A percentile compares a stretch with the other conserved stretches of the same genome.
Conservation (phyloP, 1,284 basidiomycete genomes). For the Volvariella surrecta region DNA sequence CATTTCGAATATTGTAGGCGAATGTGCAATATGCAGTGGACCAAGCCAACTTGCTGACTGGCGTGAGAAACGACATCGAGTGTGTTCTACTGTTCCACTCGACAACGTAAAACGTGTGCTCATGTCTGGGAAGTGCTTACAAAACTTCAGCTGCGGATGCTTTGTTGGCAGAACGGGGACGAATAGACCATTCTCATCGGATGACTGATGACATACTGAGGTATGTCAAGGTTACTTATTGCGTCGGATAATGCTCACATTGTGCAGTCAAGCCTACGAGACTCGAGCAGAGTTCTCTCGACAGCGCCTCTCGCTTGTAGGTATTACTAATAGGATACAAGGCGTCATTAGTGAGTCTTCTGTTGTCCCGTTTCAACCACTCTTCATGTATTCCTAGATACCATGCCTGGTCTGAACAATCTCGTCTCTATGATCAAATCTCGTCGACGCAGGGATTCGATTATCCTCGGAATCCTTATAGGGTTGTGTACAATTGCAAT, state of each 20-base stretch:
- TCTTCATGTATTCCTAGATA: slow-evolving; percentile 36
- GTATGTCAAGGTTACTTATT: slow-evolving; percentile 35
- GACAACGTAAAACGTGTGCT: slow-evolving; percentile 2
- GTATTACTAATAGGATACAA: slow-evolving; percentile 79
- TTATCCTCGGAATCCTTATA: slow-evolving; percentile 84
- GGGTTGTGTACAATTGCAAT: slow-evolving; percentile 79
- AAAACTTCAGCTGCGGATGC: slow-evolving; percentile 86
- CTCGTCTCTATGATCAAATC: slow-evolving; percentile 90
- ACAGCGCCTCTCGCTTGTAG: slow-evolving; percentile 69
- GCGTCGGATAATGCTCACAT: slow-evolving; percentile 1
- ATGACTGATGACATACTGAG: slow-evolving; percentile 93
- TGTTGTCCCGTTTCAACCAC: slow-evolving; percentile 1
- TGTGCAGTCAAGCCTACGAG: slow-evolving; percentile 87
- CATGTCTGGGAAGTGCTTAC: slow-evolving; percentile 51
- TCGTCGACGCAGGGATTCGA: slow-evolving; percentile 80
- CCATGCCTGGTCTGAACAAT: slow-evolving; percentile 91
- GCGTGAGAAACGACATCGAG: slow-evolving; percentile 96
- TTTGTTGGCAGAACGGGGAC: slow-evolving; percentile 78
- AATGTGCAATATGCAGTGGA: slow-evolving; percentile 84
- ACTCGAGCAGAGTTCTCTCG: slow-evolving; percentile 91
- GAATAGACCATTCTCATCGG: slow-evolving; percentile 86
- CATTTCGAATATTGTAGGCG: slow-evolving; percentile 30
- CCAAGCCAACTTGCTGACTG: slow-evolving; percentile 79
- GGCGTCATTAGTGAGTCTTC: slow-evolving; percentile 66
- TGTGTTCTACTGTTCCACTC: slow-evolving; percentile 28